These are phyloP conservation scores for Trametes sp. DNA, from an alignment of 1,284 basidiomycete genomes.

Conservation along the genomic window DNA sequence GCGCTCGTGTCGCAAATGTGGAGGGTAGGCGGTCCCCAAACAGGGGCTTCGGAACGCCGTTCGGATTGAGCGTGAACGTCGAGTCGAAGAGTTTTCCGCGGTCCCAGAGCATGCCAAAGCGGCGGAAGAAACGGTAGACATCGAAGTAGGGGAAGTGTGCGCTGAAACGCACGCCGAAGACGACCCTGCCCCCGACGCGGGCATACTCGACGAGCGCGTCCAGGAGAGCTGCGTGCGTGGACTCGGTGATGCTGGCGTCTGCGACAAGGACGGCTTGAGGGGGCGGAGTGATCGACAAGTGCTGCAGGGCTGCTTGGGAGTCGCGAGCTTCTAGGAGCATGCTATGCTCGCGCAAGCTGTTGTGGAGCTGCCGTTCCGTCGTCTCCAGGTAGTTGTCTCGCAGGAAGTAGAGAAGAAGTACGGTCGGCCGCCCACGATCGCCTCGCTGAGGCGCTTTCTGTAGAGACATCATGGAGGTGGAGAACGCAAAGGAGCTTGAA, in stretches of 20 bases:
- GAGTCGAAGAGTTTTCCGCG: not conserved
- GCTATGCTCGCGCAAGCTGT: not conserved
- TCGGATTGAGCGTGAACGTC: not conserved
- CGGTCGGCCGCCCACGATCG: not conserved
- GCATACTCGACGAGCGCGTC: constrained; percentile 5
- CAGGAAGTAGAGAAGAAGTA: not conserved
- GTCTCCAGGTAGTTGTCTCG: not conserved
- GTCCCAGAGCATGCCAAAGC: constrained; percentile 9
- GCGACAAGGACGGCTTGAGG: not conserved
- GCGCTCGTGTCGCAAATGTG: not conserved
- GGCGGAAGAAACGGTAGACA: not conserved
- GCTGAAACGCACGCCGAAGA: constrained; percentile 9
- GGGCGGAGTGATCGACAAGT: not conserved
- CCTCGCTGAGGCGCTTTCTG: not conserved
- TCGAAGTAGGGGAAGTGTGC: constrained; percentile 3
- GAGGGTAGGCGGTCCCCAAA: not conserved
- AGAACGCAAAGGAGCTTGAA: too few species aligned
- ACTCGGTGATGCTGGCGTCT: not conserved
- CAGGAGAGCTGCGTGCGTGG: not conserved
- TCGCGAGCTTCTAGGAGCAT: not conserved
- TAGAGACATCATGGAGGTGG: not conserved
- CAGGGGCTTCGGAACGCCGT: not conserved
- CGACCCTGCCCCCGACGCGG: not conserved
- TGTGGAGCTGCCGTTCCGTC: not conserved
- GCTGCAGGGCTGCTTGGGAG: not conserved